Conservation (phyloP, 371 early-diverging fungal genomes). For the Mucor sp. region DNA sequence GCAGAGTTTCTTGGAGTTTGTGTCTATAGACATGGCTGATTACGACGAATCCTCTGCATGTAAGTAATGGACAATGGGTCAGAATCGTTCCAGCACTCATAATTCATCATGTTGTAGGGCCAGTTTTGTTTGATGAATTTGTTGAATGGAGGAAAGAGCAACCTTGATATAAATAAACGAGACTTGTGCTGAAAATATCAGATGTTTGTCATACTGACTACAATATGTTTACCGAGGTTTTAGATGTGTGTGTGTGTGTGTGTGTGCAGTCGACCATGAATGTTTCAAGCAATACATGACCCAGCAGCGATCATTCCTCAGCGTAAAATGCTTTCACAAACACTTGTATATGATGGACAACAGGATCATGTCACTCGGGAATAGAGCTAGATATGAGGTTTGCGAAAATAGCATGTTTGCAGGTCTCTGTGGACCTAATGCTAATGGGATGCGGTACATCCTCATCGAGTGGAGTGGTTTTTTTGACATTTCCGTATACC, state of each 20-base stretch:
- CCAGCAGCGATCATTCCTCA: no score
- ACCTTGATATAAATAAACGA: neutral
- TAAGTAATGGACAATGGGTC: constrained; percentile 31
- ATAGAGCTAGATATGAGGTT: no score
- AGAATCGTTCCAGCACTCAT: neutral
- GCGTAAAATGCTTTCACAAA: no score
- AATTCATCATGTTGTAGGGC: constrained; percentile 44
- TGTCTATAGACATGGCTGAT: constrained; percentile 51
- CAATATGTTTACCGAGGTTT: neutral
- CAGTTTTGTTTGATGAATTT: constrained; percentile 69
- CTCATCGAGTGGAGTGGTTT: no score
- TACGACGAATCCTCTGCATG: constrained; percentile 76
- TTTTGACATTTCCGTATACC: no score
- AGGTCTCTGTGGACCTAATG: neutral
- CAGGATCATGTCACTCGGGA: neutral
- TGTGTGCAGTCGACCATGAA: neutral
- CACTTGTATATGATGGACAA: no score
- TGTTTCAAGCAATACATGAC: neutral
- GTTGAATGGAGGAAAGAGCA: constrained; percentile 58
- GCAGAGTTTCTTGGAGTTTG: constrained; percentile 73
- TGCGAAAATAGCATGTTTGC: neutral
- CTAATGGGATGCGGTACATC: no score
- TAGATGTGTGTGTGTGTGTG: neutral
- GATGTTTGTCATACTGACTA: neutral
- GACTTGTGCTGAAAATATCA: neutral